phyloP scores from a whole-genome alignment of 2,329 filamentous ascomycete species.

The Trichophyton benhamiae region DNA sequence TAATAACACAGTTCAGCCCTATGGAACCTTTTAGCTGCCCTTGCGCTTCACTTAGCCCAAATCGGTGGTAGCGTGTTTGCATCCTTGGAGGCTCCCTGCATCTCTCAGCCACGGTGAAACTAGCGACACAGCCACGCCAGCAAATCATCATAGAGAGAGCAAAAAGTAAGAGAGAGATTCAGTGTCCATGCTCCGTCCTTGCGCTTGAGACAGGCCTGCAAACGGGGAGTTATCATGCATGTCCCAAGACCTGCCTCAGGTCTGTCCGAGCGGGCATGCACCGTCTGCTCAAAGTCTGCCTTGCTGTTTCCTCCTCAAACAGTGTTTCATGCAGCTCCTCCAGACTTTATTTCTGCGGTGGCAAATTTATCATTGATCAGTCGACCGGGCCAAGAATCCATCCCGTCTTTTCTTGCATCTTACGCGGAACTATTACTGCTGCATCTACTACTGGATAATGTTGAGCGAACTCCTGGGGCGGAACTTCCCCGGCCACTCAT shows the following conservation, averaged over 20 bases:
- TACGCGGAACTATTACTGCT: neutral
- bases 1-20: neutral
- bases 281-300: neutral
- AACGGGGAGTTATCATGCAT: neutral
- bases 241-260: neutral
- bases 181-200: neutral
- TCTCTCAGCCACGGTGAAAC: neutral
- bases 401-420: neutral
- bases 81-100: neutral
- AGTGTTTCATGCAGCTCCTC: neutral
- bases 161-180: neutral
- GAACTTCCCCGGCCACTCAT: neutral
- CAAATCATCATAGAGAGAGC: neutral
- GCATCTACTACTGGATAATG: neutral
- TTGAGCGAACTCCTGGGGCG: neutral
- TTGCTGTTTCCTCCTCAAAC: neutral
- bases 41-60: slow-evolving; percentile 3
- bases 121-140: neutral
- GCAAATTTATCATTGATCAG: neutral
- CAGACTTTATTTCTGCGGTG: neutral
- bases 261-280: neutral
- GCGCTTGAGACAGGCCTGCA: neutral
- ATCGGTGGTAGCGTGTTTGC: neutral
- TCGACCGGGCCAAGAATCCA: neutral
- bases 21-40: neutral